A percentile compares a stretch with the other conserved stretches of the same genome.
These are phyloP conservation scores for Leonotis leonurus DNA, from an alignment of 257 asterid genomes.

Conservation along the genomic window DNA sequence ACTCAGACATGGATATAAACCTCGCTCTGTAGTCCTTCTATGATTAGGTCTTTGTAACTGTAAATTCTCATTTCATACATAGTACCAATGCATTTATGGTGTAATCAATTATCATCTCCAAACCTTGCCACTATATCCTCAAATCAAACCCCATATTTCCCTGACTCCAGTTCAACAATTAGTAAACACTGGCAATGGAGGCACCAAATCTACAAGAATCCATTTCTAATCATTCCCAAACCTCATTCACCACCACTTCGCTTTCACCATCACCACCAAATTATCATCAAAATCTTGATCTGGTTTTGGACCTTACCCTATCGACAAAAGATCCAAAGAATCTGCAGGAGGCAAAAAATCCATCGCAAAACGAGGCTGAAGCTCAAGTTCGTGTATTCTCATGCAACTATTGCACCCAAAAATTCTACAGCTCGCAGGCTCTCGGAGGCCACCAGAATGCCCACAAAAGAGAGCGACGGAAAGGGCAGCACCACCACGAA, in stretches of 20 bases:
- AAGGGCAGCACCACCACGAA: slow-evolving; percentile 17
- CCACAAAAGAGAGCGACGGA: slow-evolving; percentile 62
- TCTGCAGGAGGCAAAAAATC: background rate
- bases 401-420: slow-evolving; percentile 73
- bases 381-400: slow-evolving; percentile 62
- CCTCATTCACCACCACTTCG: slow-evolving; percentile 1
- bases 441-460: slow-evolving; percentile 93
- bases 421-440: slow-evolving; percentile 81
- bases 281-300: slow-evolving; percentile 1
- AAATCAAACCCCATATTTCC: slow-evolving; percentile 26
- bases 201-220: slow-evolving; percentile 10
- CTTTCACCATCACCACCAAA: background rate
- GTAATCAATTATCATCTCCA: slow-evolving; percentile 33
- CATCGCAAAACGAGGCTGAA: background rate
- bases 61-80: slow-evolving; percentile 40
- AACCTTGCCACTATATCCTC: slow-evolving; percentile 14
- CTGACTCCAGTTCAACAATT: slow-evolving; percentile 26
- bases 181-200: slow-evolving; percentile 36
- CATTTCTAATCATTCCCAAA: slow-evolving; percentile 18
- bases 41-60: slow-evolving; percentile 37
- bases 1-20: no score
- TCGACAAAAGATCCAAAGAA: slow-evolving; percentile 22
- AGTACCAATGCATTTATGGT: slow-evolving; percentile 38
- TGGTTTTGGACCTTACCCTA: slow-evolving; percentile 46
- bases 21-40: no score